Base-by-base conservation (phyloP, 371 early-diverging fungal species). In the Batkoa obscura region DNA sequence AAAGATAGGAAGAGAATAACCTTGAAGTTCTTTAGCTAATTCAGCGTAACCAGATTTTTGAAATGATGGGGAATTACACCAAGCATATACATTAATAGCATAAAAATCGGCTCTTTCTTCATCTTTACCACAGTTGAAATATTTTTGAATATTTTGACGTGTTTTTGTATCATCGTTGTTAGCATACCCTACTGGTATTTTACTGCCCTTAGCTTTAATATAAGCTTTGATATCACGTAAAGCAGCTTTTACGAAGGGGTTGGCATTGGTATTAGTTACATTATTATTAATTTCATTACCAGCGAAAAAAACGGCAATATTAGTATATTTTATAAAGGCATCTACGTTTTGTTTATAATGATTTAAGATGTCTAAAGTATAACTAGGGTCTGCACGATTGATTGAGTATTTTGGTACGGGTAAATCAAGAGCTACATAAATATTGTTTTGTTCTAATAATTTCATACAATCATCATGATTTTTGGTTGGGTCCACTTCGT, bases 271-370 rank as follows among this genome's bases (percentile, higher is more conserved):
- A n/a, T 79, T 80, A 17, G 69, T 66, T 32, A 68, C 68, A 59
- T 79, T 78, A 57, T 82, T 84, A 34, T 83, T 75, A 5, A 85
- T 86, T 64, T 86, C 88, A 63, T 87, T 87, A 9, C 88, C 86
- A 13, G 79, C 81, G 60, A 86, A 69, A 66, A 84, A 86, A 2
- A 70, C 86, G 12, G 79, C 60, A 13, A 76, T 60, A 60, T 85
- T 82, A 45, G 66, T 49, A 54, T 83, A 85, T 33, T 73, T 68
- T 35, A 72, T 57, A 61, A 86, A 85, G 1, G 78, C 79, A 49
- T 78, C 79, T 15, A 82, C 72, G 33, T 80, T 80, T 17, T 66
- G 64, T 33, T 63, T 73, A 61, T 75, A 78, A 57, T 74, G 70
- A 47, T 71, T 65, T 59, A 76, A 76, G 12, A 80, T 61, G 10